Percentiles rank a stretch among this genome's conserved stretches.
These are phyloP conservation scores for Amanita molliuscula DNA, from an alignment of 768 basidiomycete species.

Conservation along the genomic window DNA sequence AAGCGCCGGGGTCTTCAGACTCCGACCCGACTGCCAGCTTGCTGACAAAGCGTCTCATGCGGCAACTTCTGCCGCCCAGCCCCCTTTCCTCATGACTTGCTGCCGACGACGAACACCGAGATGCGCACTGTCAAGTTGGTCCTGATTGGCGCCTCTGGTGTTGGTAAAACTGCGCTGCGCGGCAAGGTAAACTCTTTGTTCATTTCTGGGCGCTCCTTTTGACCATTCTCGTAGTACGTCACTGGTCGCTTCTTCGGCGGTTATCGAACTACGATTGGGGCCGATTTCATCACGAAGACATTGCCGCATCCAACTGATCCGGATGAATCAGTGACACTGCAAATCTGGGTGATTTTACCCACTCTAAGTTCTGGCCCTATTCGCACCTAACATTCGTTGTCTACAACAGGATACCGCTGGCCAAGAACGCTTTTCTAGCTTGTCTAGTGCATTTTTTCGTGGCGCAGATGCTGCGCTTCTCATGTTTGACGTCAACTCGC, in stretches of 20 bases:
- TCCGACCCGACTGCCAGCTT: not conserved
- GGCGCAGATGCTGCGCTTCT: conserved; percentile 77
- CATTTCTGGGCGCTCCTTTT: conserved; percentile 61
- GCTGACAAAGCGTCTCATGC: not conserved
- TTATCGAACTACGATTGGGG: conserved; percentile 80
- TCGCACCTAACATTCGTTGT: not conserved
- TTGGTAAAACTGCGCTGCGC: conserved; percentile 80
- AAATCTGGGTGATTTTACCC: conserved; percentile 37
- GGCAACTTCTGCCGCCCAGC: too few species aligned
- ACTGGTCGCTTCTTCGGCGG: conserved; percentile 64
- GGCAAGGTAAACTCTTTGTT: conserved; percentile 56
- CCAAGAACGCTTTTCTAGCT: conserved; percentile 78
- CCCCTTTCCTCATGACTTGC: not conserved
- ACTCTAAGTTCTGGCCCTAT: conserved; percentile 1
- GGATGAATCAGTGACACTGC: conserved; percentile 51
- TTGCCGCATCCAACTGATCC: conserved; percentile 48
- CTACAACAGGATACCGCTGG: conserved; percentile 66
- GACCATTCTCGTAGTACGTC: conserved; percentile 48
- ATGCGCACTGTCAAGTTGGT: conserved; percentile 78
- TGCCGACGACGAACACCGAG: not conserved
- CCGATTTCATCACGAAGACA: conserved; percentile 79
- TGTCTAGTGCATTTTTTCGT: conserved; percentile 77
- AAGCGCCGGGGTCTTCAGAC: not conserved
- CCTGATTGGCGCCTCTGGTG: conserved; percentile 71
- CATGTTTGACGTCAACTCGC: conserved; percentile 70